Base-by-base conservation (phyloP, 805 yeast genomes). In the Ogataea pini region DNA sequence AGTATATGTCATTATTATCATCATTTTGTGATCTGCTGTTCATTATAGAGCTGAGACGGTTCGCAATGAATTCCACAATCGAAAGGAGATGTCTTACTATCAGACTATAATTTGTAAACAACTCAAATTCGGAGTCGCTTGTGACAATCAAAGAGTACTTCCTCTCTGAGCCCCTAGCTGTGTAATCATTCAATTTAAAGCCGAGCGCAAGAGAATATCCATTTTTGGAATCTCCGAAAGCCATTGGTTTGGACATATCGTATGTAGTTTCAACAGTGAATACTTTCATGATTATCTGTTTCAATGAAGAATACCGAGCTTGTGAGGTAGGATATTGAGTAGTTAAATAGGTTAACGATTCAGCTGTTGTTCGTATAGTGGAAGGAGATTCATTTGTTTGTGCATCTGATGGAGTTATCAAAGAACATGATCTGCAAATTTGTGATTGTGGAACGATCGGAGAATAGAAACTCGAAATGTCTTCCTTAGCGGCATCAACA, bases 131-230 rank as follows among this genome's bases (percentile, higher is more conserved):
- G 17, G 73, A 68, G 56, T 82, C 86, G 9, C 78, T 69, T 1
- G 82, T 74, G 12, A 84, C 79, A 48, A 84, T 72, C 16, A 83
- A 62, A 0, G 85, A 72, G 56, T 84, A 86, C 44, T 86, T 76
- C 49, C 92, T 69, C 61, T 86, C 90, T 1, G 85, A 79, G 1
- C 92, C 92, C 47, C 92, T 71, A 0, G 92, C 90, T 41, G 80
- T 78, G 10, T 73, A 66, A 62, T 86, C 92, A 34, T 72, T 71
- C 25, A 85, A 63, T 60, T 83, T 83, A 69, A 86, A 84, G 3
- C 83, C 75, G 48, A 78, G 71, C 12, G 78, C 73, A 7, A 85
- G 63, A 24, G 88, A 80, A 53, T 77, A 76, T 0, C 91, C 91
- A 48, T 79, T 72, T 3, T 69, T 58, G 10, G 77, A 76, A 56